A percentile compares a stretch with the other conserved stretches of the same genome.
These are phyloP conservation scores for Metarhizium humberi DNA, from an alignment of 2,329 filamentous ascomycete species.

Conservation along the genomic window DNA sequence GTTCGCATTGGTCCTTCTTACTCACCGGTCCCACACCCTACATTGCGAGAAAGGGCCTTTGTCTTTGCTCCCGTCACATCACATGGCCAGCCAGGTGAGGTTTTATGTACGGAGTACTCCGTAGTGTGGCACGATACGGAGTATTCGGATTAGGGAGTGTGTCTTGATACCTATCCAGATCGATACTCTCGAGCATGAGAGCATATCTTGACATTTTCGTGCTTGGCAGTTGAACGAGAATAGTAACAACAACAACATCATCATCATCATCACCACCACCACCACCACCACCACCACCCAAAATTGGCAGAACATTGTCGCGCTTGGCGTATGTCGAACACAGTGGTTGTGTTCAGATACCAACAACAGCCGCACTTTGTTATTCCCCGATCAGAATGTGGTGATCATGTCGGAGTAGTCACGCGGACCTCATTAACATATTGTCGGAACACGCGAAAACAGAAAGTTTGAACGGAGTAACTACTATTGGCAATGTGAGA, in stretches of 20 bases:
- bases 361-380: neutral
- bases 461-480: neutral
- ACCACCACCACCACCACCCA: too few species aligned
- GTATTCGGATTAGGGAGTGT: neutral
- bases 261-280: too few species aligned
- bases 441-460: neutral
- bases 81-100: slow-evolving; percentile 5
- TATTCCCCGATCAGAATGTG: neutral
- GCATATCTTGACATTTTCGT: neutral
- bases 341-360: neutral
- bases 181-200: neutral
- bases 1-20: slow-evolving; percentile 8
- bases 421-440: neutral
- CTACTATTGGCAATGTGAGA: neutral
- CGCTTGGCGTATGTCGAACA: neutral
- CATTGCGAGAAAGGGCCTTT: slow-evolving; percentile 1
- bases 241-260: too few species aligned
- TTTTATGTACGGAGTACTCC: neutral
- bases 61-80: slow-evolving; percentile 5
- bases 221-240: too few species aligned
- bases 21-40: slow-evolving; percentile 15
- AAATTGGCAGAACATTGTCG: too few species aligned
- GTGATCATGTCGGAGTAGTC: neutral
- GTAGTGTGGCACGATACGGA: neutral
- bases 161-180: neutral